Base-by-base conservation (phyloP, 2,329 filamentous ascomycete species). In the Setomelanomma holmii region DNA sequence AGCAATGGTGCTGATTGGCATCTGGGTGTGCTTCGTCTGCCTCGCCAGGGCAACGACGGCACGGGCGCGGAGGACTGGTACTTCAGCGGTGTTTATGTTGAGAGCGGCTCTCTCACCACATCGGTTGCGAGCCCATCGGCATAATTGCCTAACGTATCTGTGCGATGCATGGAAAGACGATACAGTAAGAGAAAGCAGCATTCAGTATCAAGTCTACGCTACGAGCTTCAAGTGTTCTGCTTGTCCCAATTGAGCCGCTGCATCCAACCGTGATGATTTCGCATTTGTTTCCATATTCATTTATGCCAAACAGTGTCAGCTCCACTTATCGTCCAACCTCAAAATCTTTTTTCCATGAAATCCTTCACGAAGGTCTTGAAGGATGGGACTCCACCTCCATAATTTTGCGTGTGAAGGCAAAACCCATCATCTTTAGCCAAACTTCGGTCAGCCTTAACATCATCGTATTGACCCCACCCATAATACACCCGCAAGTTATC, bases 1-100 rank as follows among this genome's bases (percentile, higher is more conserved):
- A 87, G 84, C 42, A 88, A 90, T 69, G 88, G 87, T 34, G 82
- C 80, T 2, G 88, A 91, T 68, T 91, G 86, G 86, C 88, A 91
- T 74, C 73, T 91, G 40, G 88, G 88, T 51, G 84, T 89, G 20
- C 77, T 90, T 46, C 84, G 89, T 58, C 77, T 90, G 49, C 84
- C 86, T 11, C 79, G 83, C 16, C 75, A 76, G 27, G 84, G 84
- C 1, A 82, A 82, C 41, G 71, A 80, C 40, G 82, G 85, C 34
- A 69, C 67, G 3, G 76, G 71, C 33, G 72, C 73, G 2, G 88
- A 90, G 77, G 87, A 90, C 66, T 86, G 87, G 78, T 89, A 84
- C 71, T 90, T 89, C 75, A 87, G 84, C 3, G 87, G 88, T 7
- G 85, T 89, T 3, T 91, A 89, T 64, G 80, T 90, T 42, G 88